Conservation (phyloP, 2,329 filamentous ascomycete species). For the Emmonsiellopsis sp. region DNA sequence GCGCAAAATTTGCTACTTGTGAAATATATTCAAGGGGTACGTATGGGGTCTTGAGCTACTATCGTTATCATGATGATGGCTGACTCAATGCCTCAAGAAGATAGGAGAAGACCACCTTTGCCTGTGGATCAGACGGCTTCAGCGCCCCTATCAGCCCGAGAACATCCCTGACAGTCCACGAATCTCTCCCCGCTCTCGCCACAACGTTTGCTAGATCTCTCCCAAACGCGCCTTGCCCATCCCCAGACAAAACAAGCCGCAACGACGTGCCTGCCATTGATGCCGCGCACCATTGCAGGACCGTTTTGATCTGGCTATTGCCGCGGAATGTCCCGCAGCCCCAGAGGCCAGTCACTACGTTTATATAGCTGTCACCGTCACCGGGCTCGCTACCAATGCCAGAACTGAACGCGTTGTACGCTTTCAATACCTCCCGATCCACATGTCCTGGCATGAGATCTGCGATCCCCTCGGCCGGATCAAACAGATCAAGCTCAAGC, state of each 20-base stretch:
- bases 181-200: neutral
- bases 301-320: slow-evolving; percentile 6
- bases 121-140: neutral
- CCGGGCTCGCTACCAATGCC: neutral
- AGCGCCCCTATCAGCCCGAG: neutral
- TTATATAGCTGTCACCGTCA: neutral
- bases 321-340: slow-evolving; percentile 10
- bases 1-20: no score
- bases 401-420: slow-evolving; percentile 5
- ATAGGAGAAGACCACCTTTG: neutral
- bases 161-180: slow-evolving; percentile 4
- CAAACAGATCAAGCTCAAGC: slow-evolving; percentile 4
- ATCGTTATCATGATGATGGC: no score
- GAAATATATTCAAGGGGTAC: no score
- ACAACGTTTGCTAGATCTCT: neutral
- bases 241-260: slow-evolving; percentile 5
- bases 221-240: slow-evolving; percentile 4
- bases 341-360: slow-evolving; percentile 10
- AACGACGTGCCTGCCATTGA: slow-evolving; percentile 7
- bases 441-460: slow-evolving; percentile 8
- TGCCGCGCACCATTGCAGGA: slow-evolving; percentile 11
- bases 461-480: neutral
- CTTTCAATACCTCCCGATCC: slow-evolving; percentile 7
- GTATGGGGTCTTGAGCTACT: no score
- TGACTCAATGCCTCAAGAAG: no score